Percentiles rank a stretch among this genome's conserved stretches.
phyloP scores from a whole-genome alignment of 176 grass and related monocot species.

The Carex parvula region DNA sequence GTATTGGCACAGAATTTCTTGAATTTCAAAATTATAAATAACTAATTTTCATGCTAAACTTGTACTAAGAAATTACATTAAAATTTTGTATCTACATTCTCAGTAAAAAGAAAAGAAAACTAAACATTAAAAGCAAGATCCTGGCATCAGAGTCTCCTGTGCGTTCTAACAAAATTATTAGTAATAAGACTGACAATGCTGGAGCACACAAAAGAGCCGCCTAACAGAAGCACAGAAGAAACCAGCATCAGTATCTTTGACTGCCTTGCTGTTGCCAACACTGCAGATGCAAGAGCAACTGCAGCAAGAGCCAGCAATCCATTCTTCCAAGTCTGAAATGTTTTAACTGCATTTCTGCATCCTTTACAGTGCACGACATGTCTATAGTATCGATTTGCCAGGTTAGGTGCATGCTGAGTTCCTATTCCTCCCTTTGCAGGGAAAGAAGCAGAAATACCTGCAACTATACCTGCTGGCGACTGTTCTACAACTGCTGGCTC shows the following conservation, averaged over 20 bases:
- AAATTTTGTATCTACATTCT: not conserved
- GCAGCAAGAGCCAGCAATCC: constrained; percentile 34
- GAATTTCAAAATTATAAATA: not conserved
- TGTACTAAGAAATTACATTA: not conserved
- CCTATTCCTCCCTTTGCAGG: constrained; percentile 79
- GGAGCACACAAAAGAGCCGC: constrained; percentile 42
- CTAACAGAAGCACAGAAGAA: constrained; percentile 40
- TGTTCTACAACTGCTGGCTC: constrained; percentile 76
- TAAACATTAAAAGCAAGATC: not conserved
- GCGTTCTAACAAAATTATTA: constrained; percentile 77
- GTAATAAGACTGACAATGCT: constrained; percentile 59
- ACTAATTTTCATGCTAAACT: not conserved
- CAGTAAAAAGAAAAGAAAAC: not conserved
- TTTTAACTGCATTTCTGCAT: constrained; percentile 43
- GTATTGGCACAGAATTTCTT: not conserved
- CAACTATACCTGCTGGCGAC: constrained; percentile 57
- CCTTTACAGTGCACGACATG: constrained; percentile 96
- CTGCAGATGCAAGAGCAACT: constrained; percentile 35
- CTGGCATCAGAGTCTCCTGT: constrained; percentile 49
- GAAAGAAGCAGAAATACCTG: constrained; percentile 59
- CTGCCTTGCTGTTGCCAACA: constrained; percentile 37
- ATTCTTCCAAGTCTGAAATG: constrained; percentile 47
- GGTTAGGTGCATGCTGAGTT: constrained; percentile 63
- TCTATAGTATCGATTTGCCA: constrained; percentile 69
- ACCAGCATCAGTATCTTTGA: constrained; percentile 13